Evolutionary conservation across 306 rosid genomes (phyloP).

Genomic region (Prunus campanulata): DNA sequence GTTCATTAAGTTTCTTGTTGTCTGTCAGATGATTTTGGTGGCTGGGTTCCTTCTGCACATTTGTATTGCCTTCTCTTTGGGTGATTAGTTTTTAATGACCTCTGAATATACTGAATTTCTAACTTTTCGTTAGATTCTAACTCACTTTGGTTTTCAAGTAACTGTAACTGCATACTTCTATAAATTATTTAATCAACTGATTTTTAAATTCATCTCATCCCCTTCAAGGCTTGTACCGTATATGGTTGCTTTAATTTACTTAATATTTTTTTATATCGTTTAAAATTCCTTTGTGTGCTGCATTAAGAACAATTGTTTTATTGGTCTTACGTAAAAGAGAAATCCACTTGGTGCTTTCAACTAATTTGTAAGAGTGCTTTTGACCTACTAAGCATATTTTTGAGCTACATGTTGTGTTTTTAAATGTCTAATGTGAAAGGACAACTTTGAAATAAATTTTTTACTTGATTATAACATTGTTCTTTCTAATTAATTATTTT

Average conservation of each 20-base stretch:
- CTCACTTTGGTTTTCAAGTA: not conserved
- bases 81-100: not conserved
- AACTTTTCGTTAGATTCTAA: not conserved
- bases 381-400: not conserved
- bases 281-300: no score
- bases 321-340: not conserved
- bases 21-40: not conserved
- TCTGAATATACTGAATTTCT: not conserved
- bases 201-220: not conserved
- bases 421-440: not conserved
- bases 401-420: not conserved
- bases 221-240: not conserved
- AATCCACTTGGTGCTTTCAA: not conserved
- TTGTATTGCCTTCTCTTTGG: constrained; percentile 8
- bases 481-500: not conserved
- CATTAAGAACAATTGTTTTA: not conserved
- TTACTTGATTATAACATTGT: not conserved
- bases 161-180: not conserved
- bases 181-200: not conserved
- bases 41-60: not conserved
- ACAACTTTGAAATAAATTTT: not conserved
- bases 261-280: not conserved
- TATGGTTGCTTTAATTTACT: not conserved
- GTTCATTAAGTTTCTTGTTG: not conserved
- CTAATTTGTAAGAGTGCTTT: not conserved